Evolutionary conservation across 129 eudicot species (phyloP), one percentile per base, ranked within the genome.

Genomic region (Dittrichia graveolens): DNA sequence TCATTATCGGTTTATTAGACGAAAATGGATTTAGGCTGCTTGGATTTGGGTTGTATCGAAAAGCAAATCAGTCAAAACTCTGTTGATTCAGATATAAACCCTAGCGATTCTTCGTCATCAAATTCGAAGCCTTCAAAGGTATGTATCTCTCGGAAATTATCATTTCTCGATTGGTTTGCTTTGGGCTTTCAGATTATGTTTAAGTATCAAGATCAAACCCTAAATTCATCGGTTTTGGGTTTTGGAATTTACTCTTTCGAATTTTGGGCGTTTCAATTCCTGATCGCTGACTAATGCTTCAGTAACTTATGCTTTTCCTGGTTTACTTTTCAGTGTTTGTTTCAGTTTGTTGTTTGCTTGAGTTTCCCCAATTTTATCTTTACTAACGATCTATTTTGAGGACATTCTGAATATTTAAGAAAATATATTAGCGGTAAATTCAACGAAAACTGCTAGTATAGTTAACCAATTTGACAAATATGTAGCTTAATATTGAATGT

Each of bases 21-120:
- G 47, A 69, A 64, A 34, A 86, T 87, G 96, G 95, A 90, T 90
- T 74, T 90, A 16, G 96, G 94, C 19, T 90, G 96, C 79, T 78
- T 90, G 50, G 96, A 90, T 76, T 55, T 90, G 84, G 96, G 94
- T 12, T 90, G 94, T 62, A 68, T 87, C 46, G 94, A 90, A 64
- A 87, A 85, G 83, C 87, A 72, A 73, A 81, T 61, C 72, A 75
- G 75, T 50, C 86, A 75, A 19, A 55, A 45, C 52, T 67, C 76
- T 19, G 24, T 37, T 37, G 86, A 70, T 78, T 81, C 79, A 16
- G 63, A 70, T 9, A 37, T 14, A 75, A 78, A 77, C 77, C 71
- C 84, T 8, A 79, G 75, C 45, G 85, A 73, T 44, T 78, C 90
- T 50, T 38, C 56, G 7, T 72, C 71, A 3, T 80, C 90, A 35